phyloP scores from a whole-genome alignment of 208 protist genomes.

The Acanthamoeba healyi region DNA sequence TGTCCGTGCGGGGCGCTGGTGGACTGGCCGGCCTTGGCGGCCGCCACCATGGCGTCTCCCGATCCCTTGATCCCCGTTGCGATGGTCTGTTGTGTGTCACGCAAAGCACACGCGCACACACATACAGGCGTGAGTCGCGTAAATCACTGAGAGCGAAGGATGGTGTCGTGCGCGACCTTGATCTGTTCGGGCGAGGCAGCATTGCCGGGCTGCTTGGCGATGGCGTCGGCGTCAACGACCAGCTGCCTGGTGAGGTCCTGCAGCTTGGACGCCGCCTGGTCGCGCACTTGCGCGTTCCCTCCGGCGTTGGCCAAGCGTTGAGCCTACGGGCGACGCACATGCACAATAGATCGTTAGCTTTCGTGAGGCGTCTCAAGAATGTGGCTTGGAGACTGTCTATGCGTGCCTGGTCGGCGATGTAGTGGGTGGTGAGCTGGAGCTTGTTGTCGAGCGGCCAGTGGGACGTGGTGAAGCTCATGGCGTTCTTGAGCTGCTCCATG shows the following conservation, averaged over 20 bases:
- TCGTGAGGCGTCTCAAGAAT: no score
- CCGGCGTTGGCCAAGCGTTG: conserved; percentile 14
- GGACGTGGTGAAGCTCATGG: conserved; percentile 27
- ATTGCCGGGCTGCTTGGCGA: conserved; percentile 25
- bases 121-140: not conserved
- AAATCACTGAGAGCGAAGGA: not conserved
- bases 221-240: not conserved
- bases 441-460: conserved; percentile 19
- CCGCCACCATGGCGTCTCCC: conserved; percentile 16
- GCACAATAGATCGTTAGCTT: no score
- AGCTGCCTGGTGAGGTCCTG: conserved; percentile 17
- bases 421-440: conserved; percentile 20
- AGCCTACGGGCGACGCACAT: not conserved
- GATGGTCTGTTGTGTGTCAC: no score
- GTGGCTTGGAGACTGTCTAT: not conserved
- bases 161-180: not conserved
- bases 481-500: conserved; percentile 53
- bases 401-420: conserved; percentile 18
- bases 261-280: conserved; percentile 16
- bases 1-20: not conserved
- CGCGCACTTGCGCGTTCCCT: not conserved
- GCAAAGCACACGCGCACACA: no score
- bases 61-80: not conserved
- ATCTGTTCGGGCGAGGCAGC: not conserved
- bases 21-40: conserved; percentile 16